These are phyloP conservation scores for Debaryomycetaceae sp. DNA, from an alignment of 1,139 yeast genomes.

Conservation along the genomic window DNA sequence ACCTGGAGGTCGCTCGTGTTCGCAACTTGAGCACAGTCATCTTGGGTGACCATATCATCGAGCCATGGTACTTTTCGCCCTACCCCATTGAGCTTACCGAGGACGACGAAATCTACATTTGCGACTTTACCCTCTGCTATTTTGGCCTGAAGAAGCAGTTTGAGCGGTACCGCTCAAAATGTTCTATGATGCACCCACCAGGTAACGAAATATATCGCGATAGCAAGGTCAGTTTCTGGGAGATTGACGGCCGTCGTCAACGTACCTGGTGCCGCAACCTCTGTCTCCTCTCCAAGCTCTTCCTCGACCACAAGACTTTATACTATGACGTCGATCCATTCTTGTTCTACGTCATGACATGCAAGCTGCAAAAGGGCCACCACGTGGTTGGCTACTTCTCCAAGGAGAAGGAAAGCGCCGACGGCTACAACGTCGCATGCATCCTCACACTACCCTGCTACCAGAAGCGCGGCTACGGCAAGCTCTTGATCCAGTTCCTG, in stretches of 20 bases:
- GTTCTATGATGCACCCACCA: slow-evolving; percentile 89
- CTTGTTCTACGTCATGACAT: slow-evolving; percentile 89
- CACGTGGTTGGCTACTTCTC: slow-evolving; percentile 95
- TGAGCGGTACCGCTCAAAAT: slow-evolving; percentile 79
- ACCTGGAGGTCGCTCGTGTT: slow-evolving; percentile 84
- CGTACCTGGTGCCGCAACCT: slow-evolving; percentile 95
- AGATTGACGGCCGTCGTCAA: slow-evolving; percentile 92
- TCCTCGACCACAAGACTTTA: slow-evolving; percentile 87
- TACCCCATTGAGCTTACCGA: slow-evolving; percentile 93
- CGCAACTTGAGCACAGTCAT: slow-evolving; percentile 69
- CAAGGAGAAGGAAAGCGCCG: slow-evolving; percentile 92
- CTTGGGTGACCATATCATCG: slow-evolving; percentile 85
- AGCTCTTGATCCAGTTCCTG: slow-evolving; percentile 82
- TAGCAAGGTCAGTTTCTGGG: slow-evolving; percentile 69
- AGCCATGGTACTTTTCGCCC: slow-evolving; percentile 98
- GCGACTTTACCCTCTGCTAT: slow-evolving; percentile 83
- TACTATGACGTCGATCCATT: slow-evolving; percentile 98
- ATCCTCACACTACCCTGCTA: slow-evolving; percentile 91
- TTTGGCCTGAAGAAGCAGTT: slow-evolving; percentile 86
- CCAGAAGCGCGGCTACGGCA: slow-evolving; percentile 91
- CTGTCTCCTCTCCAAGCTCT: slow-evolving; percentile 77
- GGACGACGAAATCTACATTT: slow-evolving; percentile 77
- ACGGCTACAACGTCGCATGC: slow-evolving; percentile 95
- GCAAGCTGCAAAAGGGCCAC: slow-evolving; percentile 79
- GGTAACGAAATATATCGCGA: slow-evolving; percentile 96